phyloP scores from a whole-genome alignment of 805 yeast species.

The Spathaspora hagerdaliae region DNA sequence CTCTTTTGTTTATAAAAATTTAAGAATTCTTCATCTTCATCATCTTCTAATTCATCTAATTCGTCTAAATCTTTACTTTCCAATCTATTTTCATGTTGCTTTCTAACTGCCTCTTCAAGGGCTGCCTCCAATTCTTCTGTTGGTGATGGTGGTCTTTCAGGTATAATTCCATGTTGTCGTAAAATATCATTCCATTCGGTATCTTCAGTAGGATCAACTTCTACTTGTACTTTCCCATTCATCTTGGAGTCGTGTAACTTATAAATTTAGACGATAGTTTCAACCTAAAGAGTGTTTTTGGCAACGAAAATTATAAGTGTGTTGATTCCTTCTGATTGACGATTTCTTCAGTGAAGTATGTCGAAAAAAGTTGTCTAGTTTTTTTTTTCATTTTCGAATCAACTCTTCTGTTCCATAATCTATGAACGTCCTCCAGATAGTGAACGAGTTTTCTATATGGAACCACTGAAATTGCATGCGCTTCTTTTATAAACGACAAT shows the following conservation, averaged over 20 bases:
- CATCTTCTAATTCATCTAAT: conserved; percentile 83
- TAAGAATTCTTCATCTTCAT: conserved; percentile 88
- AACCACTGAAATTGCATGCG: no score
- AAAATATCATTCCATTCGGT: conserved; percentile 98
- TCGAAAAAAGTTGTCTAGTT: no score
- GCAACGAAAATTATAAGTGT: no score
- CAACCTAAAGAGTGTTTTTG: no score
- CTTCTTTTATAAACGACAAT: no score
- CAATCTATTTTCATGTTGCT: conserved; percentile 78
- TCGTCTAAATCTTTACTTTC: conserved; percentile 77
- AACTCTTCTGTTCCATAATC: no score
- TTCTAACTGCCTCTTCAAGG: conserved; percentile 71
- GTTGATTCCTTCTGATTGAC: no score
- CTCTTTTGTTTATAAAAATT: conserved; percentile 74
- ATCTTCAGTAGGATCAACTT: conserved; percentile 93
- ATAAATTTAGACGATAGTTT: no score
- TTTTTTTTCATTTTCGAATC: no score
- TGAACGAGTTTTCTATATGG: no score
- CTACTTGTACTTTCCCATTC: conserved; percentile 61
- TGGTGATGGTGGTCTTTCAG: conserved; percentile 87
- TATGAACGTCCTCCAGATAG: no score
- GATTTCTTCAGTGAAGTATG: no score
- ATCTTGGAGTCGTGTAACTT: conserved; percentile 1
- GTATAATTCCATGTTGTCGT: conserved; percentile 85
- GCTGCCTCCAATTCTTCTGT: conserved; percentile 85